phyloP scores from a whole-genome alignment of 495 filamentous ascomycete species.

The Massariosphaeria phaeospora region DNA sequence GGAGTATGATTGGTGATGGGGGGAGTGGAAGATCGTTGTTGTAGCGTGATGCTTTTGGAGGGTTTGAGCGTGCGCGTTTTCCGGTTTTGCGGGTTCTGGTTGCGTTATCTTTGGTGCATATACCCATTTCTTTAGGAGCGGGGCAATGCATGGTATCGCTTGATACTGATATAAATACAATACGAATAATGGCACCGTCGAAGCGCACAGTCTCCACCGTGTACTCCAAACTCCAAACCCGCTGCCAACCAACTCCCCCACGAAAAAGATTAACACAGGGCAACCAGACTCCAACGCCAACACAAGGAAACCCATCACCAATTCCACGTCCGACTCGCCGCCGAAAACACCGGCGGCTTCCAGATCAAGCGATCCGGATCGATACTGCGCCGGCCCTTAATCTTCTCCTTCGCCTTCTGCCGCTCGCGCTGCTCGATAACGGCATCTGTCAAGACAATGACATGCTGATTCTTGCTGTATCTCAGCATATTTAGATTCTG shows the following conservation, averaged over 20 bases:
- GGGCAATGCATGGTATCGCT: no score
- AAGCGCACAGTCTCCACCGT: no score
- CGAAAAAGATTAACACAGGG: no score
- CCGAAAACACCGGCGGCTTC: constrained; percentile 94
- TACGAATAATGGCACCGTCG: no score
- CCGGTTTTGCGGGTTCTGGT: no score
- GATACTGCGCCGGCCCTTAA: constrained; percentile 65
- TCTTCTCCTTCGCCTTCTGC: constrained; percentile 69
- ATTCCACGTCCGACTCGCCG: constrained; percentile 86
- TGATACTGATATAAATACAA: no score
- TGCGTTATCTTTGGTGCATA: no score
- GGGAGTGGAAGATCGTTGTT: background rate
- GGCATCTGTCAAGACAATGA: constrained; percentile 78
- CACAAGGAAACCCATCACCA: constrained; percentile 59
- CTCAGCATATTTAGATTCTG: constrained; percentile 90
- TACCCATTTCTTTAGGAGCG: no score
- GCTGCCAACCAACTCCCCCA: background rate
- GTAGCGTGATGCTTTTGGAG: background rate
- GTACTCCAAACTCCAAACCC: background rate
- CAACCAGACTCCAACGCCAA: no score
- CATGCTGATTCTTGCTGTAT: constrained; percentile 90
- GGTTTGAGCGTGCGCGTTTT: background rate
- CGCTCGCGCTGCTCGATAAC: constrained; percentile 71
- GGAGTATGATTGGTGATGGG: background rate
- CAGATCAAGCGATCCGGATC: constrained; percentile 76